Conservation (phyloP, 441 rosid genomes). For the Flueggea neowawraea region DNA sequence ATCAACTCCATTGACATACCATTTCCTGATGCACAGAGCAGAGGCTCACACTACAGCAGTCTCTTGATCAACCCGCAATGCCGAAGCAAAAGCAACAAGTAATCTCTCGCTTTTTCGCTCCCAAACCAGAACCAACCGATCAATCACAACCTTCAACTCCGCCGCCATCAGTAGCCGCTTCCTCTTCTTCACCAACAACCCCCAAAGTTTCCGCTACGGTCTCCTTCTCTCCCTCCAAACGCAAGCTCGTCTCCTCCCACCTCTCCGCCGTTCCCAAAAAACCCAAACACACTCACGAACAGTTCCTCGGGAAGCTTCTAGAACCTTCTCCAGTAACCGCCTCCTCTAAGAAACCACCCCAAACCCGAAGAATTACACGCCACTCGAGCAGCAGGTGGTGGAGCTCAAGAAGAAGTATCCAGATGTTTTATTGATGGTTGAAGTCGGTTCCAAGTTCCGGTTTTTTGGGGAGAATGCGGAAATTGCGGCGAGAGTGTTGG, state of each 20-base stretch:
- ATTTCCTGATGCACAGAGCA: too few species aligned
- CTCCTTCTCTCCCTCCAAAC: slow-evolving; percentile 75
- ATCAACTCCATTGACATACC: too few species aligned
- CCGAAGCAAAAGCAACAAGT: slow-evolving; percentile 73
- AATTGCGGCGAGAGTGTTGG: slow-evolving; percentile 68
- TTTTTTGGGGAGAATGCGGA: slow-evolving; percentile 92
- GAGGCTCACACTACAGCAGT: too few species aligned
- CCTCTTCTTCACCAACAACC: slow-evolving; percentile 29
- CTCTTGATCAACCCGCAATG: too few species aligned
- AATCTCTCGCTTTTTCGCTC: slow-evolving; percentile 90
- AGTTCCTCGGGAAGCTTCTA: too few species aligned
- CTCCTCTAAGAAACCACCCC: slow-evolving; percentile 37
- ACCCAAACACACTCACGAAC: slow-evolving; percentile 25
- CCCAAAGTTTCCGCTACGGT: slow-evolving; percentile 65
- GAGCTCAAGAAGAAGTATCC: slow-evolving; percentile 67
- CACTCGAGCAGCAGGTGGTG: slow-evolving; percentile 83
- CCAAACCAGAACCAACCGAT: slow-evolving; percentile 44
- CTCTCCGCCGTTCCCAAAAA: slow-evolving; percentile 43
- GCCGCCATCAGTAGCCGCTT: slow-evolving; percentile 16
- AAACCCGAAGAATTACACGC: slow-evolving; percentile 60
- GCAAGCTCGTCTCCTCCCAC: slow-evolving; percentile 60
- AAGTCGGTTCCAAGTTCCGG: slow-evolving; percentile 89
- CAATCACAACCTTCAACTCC: slow-evolving; percentile 5
- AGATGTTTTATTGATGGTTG: slow-evolving; percentile 84
- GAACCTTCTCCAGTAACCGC: not conserved